Conservation (phyloP, 1,284 basidiomycete species). For the Hemileia vastatrix region DNA sequence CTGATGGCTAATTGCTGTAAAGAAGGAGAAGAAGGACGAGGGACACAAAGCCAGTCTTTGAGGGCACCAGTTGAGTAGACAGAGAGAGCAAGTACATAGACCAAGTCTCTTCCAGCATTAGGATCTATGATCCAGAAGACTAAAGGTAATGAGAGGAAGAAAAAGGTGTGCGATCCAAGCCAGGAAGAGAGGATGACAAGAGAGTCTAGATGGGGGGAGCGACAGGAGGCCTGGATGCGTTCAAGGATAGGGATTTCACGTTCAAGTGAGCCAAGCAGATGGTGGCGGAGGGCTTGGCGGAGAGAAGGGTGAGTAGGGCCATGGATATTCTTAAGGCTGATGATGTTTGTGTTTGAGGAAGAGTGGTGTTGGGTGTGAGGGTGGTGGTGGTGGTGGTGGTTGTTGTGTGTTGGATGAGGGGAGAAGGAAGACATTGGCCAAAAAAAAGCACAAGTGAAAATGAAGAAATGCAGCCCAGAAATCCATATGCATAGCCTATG, state of each 20-base stretch:
- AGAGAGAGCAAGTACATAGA: conserved; percentile 40
- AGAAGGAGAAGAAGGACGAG: conserved; percentile 80
- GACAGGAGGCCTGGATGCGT: conserved; percentile 54
- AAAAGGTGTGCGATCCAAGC: conserved; percentile 13
- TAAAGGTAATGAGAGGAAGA: conserved; percentile 5
- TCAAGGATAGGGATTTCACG: conserved; percentile 61
- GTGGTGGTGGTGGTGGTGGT: too few relatives aligned
- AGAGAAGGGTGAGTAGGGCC: too few relatives aligned
- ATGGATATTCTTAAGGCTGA: too few relatives aligned
- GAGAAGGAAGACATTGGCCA: too few relatives aligned
- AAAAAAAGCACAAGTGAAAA: too few relatives aligned
- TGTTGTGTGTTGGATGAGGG: too few relatives aligned
- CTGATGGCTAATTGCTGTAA: conserved; percentile 60
- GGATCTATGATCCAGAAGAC: conserved; percentile 9
- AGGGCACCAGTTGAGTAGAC: conserved; percentile 37
- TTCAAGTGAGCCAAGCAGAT: conserved; percentile 55
- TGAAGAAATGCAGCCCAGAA: too few relatives aligned
- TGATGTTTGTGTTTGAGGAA: too few relatives aligned
- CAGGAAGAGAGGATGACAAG: conserved; percentile 10
- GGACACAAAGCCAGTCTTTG: conserved; percentile 73
- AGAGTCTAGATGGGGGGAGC: neutral
- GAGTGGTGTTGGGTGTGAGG: too few relatives aligned
- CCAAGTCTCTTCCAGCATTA: conserved; percentile 25
- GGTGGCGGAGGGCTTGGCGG: too few relatives aligned
- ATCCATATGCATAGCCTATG: too few relatives aligned